Percentiles rank a stretch among this genome's conserved stretches.
These are phyloP conservation scores for Backusella morwellensis DNA, from an alignment of 192 early-diverging fungal species.

Conservation along the genomic window DNA sequence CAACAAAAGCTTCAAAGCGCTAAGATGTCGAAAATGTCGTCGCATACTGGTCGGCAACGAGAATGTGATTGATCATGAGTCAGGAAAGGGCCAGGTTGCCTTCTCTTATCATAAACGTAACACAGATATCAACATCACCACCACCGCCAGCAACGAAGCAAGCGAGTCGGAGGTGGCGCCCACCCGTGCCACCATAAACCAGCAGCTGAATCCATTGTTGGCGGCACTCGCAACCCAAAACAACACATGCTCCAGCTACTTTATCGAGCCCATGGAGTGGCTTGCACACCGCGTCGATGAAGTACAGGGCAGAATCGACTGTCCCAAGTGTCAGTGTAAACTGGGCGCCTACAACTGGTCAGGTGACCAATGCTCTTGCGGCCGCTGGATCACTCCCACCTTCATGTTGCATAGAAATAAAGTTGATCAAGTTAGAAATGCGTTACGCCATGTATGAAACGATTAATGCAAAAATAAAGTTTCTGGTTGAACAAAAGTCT, in stretches of 20 bases:
- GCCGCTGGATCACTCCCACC: conserved; percentile 77
- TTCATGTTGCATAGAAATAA: conserved; percentile 75
- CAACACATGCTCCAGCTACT: conserved; percentile 68
- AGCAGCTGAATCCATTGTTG: conserved; percentile 26
- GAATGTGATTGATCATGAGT: conserved; percentile 65
- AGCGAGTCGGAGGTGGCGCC: not conserved
- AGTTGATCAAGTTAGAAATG: conserved; percentile 57
- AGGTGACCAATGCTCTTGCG: conserved; percentile 77
- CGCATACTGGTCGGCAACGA: conserved; percentile 57
- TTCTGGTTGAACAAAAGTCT: not conserved
- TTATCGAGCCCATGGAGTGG: conserved; percentile 86
- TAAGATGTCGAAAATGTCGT: conserved; percentile 64
- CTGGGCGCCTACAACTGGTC: conserved; percentile 83
- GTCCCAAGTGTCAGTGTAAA: conserved; percentile 79
- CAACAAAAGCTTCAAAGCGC: conserved; percentile 14
- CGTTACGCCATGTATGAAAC: not conserved
- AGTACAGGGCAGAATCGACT: conserved; percentile 67
- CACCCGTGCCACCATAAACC: not conserved
- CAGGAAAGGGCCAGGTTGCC: conserved; percentile 66
- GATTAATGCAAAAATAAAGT: not conserved
- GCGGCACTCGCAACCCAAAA: conserved; percentile 29
- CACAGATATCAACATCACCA: conserved; percentile 38
- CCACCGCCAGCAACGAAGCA: conserved; percentile 13
- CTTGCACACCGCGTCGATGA: conserved; percentile 58
- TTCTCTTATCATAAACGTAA: conserved; percentile 77